Percentiles rank a stretch among this genome's conserved stretches.
Evolutionary conservation across 2,329 filamentous ascomycete genomes (phyloP).

Genomic region (Bertia moriformis): DNA sequence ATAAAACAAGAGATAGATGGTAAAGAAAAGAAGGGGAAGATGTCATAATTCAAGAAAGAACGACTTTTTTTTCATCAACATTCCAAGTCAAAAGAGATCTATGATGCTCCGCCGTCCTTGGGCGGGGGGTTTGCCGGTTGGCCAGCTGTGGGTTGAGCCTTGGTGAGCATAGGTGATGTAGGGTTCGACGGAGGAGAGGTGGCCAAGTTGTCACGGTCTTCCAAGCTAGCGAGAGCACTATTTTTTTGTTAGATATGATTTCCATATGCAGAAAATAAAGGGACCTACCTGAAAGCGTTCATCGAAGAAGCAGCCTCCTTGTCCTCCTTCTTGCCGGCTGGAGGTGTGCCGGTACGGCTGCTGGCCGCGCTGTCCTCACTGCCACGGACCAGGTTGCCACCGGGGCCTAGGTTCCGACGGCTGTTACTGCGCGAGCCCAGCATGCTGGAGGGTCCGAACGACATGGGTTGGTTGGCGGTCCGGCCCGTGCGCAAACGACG

Average conservation of each 20-base stretch:
- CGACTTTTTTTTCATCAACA: neutral
- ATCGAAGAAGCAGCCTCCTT: conserved; percentile 40
- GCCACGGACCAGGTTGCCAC: conserved; percentile 55
- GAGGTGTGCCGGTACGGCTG: conserved; percentile 79
- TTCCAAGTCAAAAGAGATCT: neutral
- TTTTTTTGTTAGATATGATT: neutral
- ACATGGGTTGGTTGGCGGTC: conserved; percentile 44
- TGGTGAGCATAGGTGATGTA: neutral
- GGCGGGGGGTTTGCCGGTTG: neutral
- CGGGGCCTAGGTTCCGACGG: conserved; percentile 57
- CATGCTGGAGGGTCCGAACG: conserved; percentile 73
- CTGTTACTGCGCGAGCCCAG: conserved; percentile 84
- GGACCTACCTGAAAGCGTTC: conserved; percentile 83
- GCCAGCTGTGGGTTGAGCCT: neutral
- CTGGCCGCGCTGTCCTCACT: conserved; percentile 77
- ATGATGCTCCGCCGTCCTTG: neutral
- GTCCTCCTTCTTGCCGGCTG: conserved; percentile 21
- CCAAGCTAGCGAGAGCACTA: neutral
- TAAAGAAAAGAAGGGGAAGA: neutral
- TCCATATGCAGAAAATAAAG: neutral
- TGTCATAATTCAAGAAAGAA: neutral
- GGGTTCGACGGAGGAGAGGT: neutral
- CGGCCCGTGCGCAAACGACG: conserved; percentile 56
- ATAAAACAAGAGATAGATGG: too few species aligned
- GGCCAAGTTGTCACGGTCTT: conserved; percentile 1